These are phyloP conservation scores for Xylariaceae sp. DNA, from an alignment of 2,329 filamentous ascomycete genomes.

Conservation along the genomic window DNA sequence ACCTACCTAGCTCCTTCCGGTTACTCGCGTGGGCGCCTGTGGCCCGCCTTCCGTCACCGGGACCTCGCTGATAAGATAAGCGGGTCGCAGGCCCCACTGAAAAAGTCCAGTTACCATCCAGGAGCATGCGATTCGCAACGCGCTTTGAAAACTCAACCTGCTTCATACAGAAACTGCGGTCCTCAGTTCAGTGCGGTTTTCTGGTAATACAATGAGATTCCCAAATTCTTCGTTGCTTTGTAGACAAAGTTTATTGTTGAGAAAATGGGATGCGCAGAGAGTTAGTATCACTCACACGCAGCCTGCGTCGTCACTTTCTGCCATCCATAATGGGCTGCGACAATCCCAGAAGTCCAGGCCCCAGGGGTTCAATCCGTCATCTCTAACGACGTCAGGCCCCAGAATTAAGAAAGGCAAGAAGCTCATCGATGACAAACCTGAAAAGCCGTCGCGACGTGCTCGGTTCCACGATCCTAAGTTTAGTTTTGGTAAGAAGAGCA, in stretches of 20 bases:
- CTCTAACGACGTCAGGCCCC: constrained; percentile 30
- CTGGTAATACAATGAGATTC: constrained; percentile 30
- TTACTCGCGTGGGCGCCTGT: too few species aligned
- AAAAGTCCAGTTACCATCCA: background rate
- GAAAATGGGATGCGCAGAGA: constrained; percentile 7
- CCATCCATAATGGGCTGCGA: constrained; percentile 63
- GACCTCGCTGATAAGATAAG: background rate
- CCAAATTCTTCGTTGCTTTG: constrained; percentile 25
- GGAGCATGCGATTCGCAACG: background rate
- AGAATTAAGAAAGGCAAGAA: constrained; percentile 46
- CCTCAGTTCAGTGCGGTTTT: background rate
- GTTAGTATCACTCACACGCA: constrained; percentile 29
- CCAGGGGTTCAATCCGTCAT: constrained; percentile 29
- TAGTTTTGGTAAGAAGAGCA: constrained; percentile 49
- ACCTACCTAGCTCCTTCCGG: too few species aligned
- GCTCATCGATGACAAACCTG: constrained; percentile 39
- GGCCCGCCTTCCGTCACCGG: too few species aligned
- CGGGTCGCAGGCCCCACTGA: background rate
- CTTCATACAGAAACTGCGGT: background rate
- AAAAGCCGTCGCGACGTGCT: constrained; percentile 43
- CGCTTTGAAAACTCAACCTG: background rate
- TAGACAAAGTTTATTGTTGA: constrained; percentile 26
- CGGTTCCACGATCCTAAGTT: constrained; percentile 48
- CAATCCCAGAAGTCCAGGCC: constrained; percentile 33
- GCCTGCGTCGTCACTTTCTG: constrained; percentile 54